Base-by-base conservation (phyloP, 192 early-diverging fungal species). In the Linnemannia schmuckeri region DNA sequence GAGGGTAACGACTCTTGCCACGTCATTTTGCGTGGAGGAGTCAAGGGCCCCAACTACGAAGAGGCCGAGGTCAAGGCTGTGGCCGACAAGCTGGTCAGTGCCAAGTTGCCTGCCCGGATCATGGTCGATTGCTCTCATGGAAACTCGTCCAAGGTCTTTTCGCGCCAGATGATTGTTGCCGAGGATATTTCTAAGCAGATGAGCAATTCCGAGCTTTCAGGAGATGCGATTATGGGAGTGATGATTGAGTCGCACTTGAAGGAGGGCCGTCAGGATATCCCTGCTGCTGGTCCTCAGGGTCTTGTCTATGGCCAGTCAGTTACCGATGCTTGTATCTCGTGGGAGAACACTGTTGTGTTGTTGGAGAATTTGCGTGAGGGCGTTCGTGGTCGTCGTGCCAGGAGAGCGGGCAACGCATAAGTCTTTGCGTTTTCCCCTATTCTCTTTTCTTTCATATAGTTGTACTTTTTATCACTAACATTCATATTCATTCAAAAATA, bases 101-200 rank as follows among this genome's bases (percentile, higher is more conserved):
- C 94, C 66, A 91, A 89, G 74, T 81, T 91, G 75, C 89, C 91
- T 79, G 55, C 91, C 30, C 82, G 89, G 6, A 74, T 99, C 74
- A 99, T 99, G 98, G 89, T 99, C 76, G 98, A 99, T 86, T 97
- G 96, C 89, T 97, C 96, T 75, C 98, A 99, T 89, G 98, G 98
- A 40, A 99, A 99, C 92, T 94, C 93, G 78, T 91, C 87, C 75
- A 99, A 99, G 89, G 91, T 97, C 79, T 96, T 95, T 83, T 90
- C 92, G 66, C 92, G 93, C 79, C 98, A 99, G 91, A 90, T 93
- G 54, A 89, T 96, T 72, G 98, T 99, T 27, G 96, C 94, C 38
- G 88, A 90, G 63, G 82, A 88, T 61, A 75, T 90, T 42, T 77
- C 92, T 7, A 90, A 88, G 75, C 92, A 96, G 88, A 88, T 94